Evolutionary conservation across 2,329 filamentous ascomycete genomes (phyloP).

Genomic region (Fusarium caatingaense): DNA sequence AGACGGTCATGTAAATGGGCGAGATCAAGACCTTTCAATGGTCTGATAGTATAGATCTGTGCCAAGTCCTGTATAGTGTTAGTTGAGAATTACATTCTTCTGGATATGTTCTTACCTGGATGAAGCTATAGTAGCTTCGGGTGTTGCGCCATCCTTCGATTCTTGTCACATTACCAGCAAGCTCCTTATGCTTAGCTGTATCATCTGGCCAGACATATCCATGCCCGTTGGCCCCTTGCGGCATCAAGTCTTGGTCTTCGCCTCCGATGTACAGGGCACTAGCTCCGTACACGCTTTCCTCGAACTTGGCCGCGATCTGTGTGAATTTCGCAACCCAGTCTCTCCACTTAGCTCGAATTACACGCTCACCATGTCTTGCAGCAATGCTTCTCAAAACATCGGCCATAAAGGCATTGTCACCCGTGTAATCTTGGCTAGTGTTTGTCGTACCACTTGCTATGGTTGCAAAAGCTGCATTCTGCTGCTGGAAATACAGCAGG

Average conservation of each 20-base stretch:
- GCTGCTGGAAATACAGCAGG: constrained; percentile 86
- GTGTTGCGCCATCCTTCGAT: constrained; percentile 98
- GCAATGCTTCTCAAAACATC: constrained; percentile 86
- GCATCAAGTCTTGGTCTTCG: constrained; percentile 72
- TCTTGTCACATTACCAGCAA: constrained; percentile 89
- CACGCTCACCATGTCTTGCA: constrained; percentile 87
- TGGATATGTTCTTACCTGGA: constrained; percentile 69
- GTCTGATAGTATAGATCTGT: constrained; percentile 71
- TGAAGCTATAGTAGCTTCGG: constrained; percentile 93
- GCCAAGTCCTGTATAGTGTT: constrained; percentile 67
- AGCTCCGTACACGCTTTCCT: constrained; percentile 94
- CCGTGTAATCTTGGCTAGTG: constrained; percentile 75
- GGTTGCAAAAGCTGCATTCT: constrained; percentile 69
- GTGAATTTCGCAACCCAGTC: constrained; percentile 96
- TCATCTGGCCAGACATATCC: constrained; percentile 97
- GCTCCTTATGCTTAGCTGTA: constrained; percentile 80
- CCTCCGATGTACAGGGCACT: constrained; percentile 88
- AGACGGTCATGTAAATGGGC: constrained; percentile 94
- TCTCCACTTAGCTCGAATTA: constrained; percentile 91
- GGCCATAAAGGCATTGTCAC: constrained; percentile 89
- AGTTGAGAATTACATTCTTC: constrained; percentile 2
- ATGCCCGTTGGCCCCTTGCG: constrained; percentile 77
- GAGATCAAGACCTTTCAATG: constrained; percentile 84
- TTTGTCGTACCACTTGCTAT: constrained; percentile 58
- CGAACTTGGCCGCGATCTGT: constrained; percentile 90